Conservation (phyloP, 768 basidiomycete genomes). For the Xerocomus potaroensis region DNA sequence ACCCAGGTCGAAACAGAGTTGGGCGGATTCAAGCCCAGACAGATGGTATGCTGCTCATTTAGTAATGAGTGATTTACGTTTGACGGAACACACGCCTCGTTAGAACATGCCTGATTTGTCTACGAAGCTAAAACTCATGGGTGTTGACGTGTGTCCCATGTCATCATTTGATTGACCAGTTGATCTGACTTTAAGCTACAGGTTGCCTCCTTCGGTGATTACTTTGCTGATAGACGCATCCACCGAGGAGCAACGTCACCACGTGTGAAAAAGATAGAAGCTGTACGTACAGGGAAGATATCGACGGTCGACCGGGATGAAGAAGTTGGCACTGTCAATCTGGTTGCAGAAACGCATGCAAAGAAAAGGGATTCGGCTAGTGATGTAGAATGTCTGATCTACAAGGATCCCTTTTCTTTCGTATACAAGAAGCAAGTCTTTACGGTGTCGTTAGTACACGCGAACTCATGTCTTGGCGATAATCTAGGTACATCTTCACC, state of each 20-base stretch:
- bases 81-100: neutral
- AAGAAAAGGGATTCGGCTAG: neutral
- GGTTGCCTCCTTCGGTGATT: slow-evolving; percentile 72
- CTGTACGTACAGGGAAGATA: too few species aligned
- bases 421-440: slow-evolving; percentile 59
- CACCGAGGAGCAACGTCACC: neutral
- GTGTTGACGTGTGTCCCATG: slow-evolving; percentile 41
- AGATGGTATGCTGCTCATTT: slow-evolving; percentile 32
- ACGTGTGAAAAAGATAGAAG: too few species aligned
- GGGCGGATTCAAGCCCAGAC: slow-evolving; percentile 38
- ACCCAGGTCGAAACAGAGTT: slow-evolving; percentile 46
- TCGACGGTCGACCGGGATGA: too few species aligned
- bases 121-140: slow-evolving; percentile 62
- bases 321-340: too few species aligned
- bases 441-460: neutral
- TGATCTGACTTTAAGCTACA: slow-evolving; percentile 8
- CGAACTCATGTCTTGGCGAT: neutral
- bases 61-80: neutral
- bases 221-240: slow-evolving; percentile 53
- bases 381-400: slow-evolving; percentile 52
- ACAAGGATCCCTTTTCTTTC: slow-evolving; percentile 66
- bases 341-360: too few species aligned
- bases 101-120: slow-evolving; percentile 61
- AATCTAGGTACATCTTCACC: slow-evolving; percentile 56
- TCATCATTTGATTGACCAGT: neutral